Base-by-base conservation (phyloP, 768 basidiomycete species). In the Lactarius akahatsu region DNA sequence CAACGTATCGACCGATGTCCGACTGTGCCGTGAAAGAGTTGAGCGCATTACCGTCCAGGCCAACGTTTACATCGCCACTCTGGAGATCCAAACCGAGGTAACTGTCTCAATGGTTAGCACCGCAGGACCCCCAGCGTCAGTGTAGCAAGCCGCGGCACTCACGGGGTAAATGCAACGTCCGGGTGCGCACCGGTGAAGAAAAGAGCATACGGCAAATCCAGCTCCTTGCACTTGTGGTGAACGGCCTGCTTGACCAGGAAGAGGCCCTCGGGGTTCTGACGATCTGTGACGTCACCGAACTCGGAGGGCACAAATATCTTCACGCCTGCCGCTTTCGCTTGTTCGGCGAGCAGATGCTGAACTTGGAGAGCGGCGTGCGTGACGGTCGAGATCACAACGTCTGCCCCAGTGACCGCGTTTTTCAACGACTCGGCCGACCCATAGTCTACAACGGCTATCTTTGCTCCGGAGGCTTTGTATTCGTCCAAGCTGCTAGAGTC, bases 291-390 rank as follows among this genome's bases (percentile, higher is more conserved):
- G 60, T 61, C 26, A 36, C 76, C 30, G 67, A 64, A 78, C 57
- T 77, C 76, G 38, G 74, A 76, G 2, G 76, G 77, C 30, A 78
- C 66, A 41, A 72, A 76, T 41, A 76, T 57, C 45, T 76, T 70
- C 23, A 74, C 75, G n/a, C 69, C 70, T 3, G 72, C 74, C 0
- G 69, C 66, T 65, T 75, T 77, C 3, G 75, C 72, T 8, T 75
- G 74, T 5, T 76, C 75, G 1, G 72, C 69, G 28, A 73, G 72
- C n/a, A 62, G 28, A 32, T 61, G 64, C 63, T 79, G 74, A 4
- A 64, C 64, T 3, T 63, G 68, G 59, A 71, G 62, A n/a, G 66
- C 70, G 8, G 0, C 0, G 15, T n/a, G 9, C 15, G 28, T 45
- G n/a, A 69, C 11, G 5, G 61, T 61, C 13, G 57, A 62, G 40